These are phyloP conservation scores for Hippophae gyantsensis DNA, from an alignment of 306 rosid species.

Conservation along the genomic window DNA sequence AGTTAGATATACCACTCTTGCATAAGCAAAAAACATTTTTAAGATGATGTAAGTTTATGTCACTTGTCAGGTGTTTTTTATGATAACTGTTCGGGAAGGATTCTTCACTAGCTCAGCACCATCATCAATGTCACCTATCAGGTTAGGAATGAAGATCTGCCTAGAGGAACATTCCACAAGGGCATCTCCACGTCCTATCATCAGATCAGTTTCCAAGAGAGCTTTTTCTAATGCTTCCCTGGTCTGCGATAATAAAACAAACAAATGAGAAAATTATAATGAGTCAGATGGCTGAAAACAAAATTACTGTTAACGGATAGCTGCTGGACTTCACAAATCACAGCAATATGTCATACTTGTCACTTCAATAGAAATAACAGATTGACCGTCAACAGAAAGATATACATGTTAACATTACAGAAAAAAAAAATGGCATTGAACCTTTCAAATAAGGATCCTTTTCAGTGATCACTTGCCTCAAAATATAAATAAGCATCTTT, in stretches of 20 bases:
- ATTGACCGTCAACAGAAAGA: no score
- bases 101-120: constrained; percentile 8
- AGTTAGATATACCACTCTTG: constrained; percentile 13
- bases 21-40: constrained; percentile 19
- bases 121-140: constrained; percentile 20
- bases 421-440: not conserved
- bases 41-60: constrained; percentile 19
- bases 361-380: no score
- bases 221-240: constrained; percentile 9
- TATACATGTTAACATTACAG: no score
- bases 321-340: no score
- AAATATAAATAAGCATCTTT: constrained; percentile 17
- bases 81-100: constrained; percentile 19
- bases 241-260: constrained; percentile 11
- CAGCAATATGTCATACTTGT: no score
- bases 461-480: constrained; percentile 5
- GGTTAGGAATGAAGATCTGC: constrained; percentile 8
- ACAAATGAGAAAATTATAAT: not conserved
- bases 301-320: no score
- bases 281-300: not conserved
- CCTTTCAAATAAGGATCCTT: not conserved
- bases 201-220: constrained; percentile 4
- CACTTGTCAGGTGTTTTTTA: constrained; percentile 8
- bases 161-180: not conserved
- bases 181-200: not conserved